Conservation (phyloP, 2,329 filamentous ascomycete genomes). For the Drechslerella coelobrocha region DNA sequence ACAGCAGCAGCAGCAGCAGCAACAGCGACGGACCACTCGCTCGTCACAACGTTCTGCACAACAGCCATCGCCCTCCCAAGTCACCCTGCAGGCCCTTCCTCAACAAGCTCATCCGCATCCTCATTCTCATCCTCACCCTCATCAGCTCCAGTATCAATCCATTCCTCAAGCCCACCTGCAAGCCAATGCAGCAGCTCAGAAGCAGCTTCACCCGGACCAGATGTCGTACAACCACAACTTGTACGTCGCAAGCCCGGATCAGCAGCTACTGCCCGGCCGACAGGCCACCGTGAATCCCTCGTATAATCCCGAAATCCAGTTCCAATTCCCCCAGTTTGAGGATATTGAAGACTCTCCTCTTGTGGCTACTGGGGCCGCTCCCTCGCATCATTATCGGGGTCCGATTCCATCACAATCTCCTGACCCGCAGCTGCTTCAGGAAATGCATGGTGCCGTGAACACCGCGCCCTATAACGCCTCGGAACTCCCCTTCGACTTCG, state of each 20-base stretch:
- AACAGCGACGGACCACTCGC: slow-evolving; percentile 38
- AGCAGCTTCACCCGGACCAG: slow-evolving; percentile 33
- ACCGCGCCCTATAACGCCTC: slow-evolving; percentile 25
- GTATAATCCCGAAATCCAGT: slow-evolving; percentile 43
- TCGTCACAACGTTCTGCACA: slow-evolving; percentile 43
- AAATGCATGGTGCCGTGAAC: slow-evolving; percentile 38
- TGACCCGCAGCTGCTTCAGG: slow-evolving; percentile 43
- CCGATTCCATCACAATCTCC: slow-evolving; percentile 37
- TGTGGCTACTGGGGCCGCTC: slow-evolving; percentile 10
- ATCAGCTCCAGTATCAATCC: slow-evolving; percentile 37
- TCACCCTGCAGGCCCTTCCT: slow-evolving; percentile 24
- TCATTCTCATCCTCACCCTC: slow-evolving; percentile 20
- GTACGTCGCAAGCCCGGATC: slow-evolving; percentile 43
- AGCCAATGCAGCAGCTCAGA: background rate
- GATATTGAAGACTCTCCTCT: slow-evolving; percentile 28
- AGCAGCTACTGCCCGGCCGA: slow-evolving; percentile 41
- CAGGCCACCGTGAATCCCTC: slow-evolving; percentile 42
- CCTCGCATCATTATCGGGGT: slow-evolving; percentile 34
- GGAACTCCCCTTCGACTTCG: slow-evolving; percentile 35
- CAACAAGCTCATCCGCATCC: slow-evolving; percentile 17
- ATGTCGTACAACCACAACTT: slow-evolving; percentile 34
- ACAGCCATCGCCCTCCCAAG: slow-evolving; percentile 17
- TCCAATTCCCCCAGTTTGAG: slow-evolving; percentile 41
- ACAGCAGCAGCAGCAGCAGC: slow-evolving; percentile 31
- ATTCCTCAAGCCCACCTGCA: slow-evolving; percentile 25